Evolutionary conservation across 192 early-diverging fungal species (phyloP).

Genomic region (Cladochytrium replicatum): DNA sequence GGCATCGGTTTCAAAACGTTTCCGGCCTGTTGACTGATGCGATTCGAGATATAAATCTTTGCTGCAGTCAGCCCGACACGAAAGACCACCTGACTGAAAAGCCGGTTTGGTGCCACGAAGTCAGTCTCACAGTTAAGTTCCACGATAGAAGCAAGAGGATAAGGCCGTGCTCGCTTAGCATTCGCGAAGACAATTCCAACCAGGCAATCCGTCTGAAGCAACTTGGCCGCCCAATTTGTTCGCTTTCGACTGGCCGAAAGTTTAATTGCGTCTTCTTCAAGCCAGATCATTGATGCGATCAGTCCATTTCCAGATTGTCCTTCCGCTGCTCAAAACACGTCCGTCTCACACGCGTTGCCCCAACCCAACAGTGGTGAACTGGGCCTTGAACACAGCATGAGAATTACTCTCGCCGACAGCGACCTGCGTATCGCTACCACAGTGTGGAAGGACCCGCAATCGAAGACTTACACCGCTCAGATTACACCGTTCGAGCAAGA

Average conservation of each 20-base stretch:
- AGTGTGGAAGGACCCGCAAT: too few species aligned
- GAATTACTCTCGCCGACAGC: too few species aligned
- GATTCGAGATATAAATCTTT: too few species aligned
- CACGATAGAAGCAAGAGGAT: slow-evolving; percentile 10
- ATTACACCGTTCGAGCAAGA: too few species aligned
- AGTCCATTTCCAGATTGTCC: slow-evolving; percentile 65
- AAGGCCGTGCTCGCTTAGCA: neutral
- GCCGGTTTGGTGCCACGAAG: slow-evolving; percentile 78
- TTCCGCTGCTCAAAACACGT: too few species aligned
- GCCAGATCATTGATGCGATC: slow-evolving; percentile 67
- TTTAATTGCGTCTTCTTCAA: slow-evolving; percentile 59
- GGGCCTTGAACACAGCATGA: too few species aligned
- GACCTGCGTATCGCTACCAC: too few species aligned
- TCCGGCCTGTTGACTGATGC: too few species aligned
- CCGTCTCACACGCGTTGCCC: too few species aligned
- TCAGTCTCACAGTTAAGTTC: slow-evolving; percentile 92
- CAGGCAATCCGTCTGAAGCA: slow-evolving; percentile 68
- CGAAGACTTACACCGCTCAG: too few species aligned
- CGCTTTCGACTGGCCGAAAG: slow-evolving; percentile 66
- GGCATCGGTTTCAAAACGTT: too few species aligned
- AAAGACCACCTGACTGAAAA: slow-evolving; percentile 65
- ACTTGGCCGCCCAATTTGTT: slow-evolving; percentile 70
- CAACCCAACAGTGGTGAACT: too few species aligned
- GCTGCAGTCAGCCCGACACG: slow-evolving; percentile 45
- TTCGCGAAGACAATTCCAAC: slow-evolving; percentile 55